These are phyloP conservation scores for Ochromonadaceae sp. DNA, from an alignment of 352 stramenopile species.

Conservation along the genomic window DNA sequence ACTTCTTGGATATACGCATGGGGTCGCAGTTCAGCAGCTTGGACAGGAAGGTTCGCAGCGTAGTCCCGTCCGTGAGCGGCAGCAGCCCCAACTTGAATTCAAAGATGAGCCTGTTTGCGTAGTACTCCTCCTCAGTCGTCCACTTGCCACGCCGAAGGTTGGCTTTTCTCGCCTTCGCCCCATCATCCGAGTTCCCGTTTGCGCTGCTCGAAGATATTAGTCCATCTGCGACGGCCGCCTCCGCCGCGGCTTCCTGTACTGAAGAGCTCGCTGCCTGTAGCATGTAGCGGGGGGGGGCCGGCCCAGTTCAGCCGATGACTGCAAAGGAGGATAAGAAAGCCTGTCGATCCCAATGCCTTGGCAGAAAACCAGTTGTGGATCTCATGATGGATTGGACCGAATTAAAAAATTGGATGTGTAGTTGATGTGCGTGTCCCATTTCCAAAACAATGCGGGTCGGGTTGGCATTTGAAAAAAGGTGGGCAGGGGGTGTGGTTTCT, in stretches of 20 bases:
- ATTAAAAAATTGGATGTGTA: too few relatives aligned
- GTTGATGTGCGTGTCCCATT: too few relatives aligned
- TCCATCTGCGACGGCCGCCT: conserved; percentile 16
- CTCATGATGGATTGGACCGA: too few relatives aligned
- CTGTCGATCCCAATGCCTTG: too few relatives aligned
- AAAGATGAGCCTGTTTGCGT: conserved; percentile 85
- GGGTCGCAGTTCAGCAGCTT: conserved; percentile 96
- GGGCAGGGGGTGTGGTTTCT: too few relatives aligned
- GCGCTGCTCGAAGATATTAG: conserved; percentile 7
- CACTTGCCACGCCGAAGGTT: conserved; percentile 81
- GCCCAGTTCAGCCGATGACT: too few relatives aligned
- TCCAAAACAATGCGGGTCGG: too few relatives aligned
- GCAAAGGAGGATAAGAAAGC: too few relatives aligned
- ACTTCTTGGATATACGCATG: conserved; percentile 98
- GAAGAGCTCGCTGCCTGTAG: too few relatives aligned
- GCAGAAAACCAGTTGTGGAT: too few relatives aligned
- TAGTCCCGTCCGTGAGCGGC: conserved; percentile 89
- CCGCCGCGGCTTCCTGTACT: conserved; percentile 10
- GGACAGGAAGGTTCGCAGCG: conserved; percentile 86
- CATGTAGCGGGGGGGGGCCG: too few relatives aligned
- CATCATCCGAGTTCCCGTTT: neutral
- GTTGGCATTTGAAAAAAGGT: too few relatives aligned
- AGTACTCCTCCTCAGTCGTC: conserved; percentile 88
- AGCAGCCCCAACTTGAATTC: conserved; percentile 93
- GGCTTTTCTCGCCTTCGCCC: conserved; percentile 31